Base-by-base conservation (phyloP, 345 rosid species). In the Lepidium sativum region DNA sequence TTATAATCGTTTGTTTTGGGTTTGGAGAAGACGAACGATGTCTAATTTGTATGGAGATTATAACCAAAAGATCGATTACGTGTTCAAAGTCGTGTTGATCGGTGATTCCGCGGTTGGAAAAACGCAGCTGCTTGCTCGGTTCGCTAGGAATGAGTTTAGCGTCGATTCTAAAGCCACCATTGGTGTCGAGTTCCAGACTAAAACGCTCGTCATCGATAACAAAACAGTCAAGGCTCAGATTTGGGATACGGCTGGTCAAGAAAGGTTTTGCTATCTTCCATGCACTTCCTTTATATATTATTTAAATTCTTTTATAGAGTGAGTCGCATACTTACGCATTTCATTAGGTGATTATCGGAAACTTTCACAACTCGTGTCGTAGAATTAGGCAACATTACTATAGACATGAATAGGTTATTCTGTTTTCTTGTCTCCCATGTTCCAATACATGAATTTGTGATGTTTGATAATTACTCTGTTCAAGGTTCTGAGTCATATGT, bases 211-310 rank as follows among this genome's bases (percentile, higher is more conserved):
- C 45, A 81, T 86, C 21, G 92, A 88, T 74, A 76, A 84, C 38
- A 88, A 86, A 80, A 86, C 89, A 29, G 88, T 84, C 25, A 88
- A 88, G 73, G 89, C 96, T 41, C 96, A 88, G 74, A 88, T 88
- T 79, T 86, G 96, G 96, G 96, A 88, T 74, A 88, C 96, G 14
- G 96, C 92, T 48, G 96, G 96, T 37, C 89, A 88, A 63, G 96
- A 88, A 73, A 82, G 96, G 96, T 88, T 41, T 37, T 38, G 35
- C 5, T 10, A 13, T 43, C 43, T 6, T 34, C 21, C 49, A 27
- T 44, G 23, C 50, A 45, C 32, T 60, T 60, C 33, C 11, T 48
- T 13, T 20, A 6, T 3, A 16, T 21, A 20, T 68, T 37, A 13
- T 29, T 13, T 41, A 1, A 16, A 27, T 50, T 7, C 48, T 32